These are phyloP conservation scores for Entoloma clypeatum DNA, from an alignment of 1,284 basidiomycete genomes.

Conservation along the genomic window DNA sequence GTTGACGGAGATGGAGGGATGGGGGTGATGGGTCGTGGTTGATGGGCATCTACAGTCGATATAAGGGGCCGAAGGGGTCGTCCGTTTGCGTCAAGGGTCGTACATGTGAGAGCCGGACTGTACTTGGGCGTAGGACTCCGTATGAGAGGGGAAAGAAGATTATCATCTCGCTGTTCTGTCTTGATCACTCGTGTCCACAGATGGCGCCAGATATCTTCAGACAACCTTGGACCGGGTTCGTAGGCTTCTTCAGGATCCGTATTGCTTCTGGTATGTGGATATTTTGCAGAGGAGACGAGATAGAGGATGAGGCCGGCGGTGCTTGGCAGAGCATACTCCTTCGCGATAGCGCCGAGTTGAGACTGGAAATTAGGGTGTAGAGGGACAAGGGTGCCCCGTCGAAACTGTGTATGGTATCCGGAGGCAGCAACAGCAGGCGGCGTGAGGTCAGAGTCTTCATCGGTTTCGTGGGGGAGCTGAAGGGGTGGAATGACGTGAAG, in stretches of 20 bases:
- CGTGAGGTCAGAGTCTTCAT: slow-evolving; percentile 43
- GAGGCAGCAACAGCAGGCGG: slow-evolving; percentile 54
- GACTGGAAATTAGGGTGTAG: slow-evolving; percentile 67
- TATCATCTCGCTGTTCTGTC: slow-evolving; percentile 58
- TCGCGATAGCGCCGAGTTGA: slow-evolving; percentile 77
- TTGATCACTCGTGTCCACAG: slow-evolving; percentile 72
- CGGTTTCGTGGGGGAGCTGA: slow-evolving; percentile 58
- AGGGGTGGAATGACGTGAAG: slow-evolving; percentile 74
- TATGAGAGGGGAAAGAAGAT: slow-evolving; percentile 32
- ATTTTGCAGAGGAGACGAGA: slow-evolving; percentile 45
- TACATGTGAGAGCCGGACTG: slow-evolving; percentile 45
- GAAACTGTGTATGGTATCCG: slow-evolving; percentile 74
- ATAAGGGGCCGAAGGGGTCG: slow-evolving; percentile 46
- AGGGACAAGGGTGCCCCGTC: slow-evolving; percentile 71
- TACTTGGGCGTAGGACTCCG: slow-evolving; percentile 36
- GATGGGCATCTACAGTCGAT: slow-evolving; percentile 30
- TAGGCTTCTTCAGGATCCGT: slow-evolving; percentile 31
- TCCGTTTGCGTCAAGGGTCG: slow-evolving; percentile 35
- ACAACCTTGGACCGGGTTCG: slow-evolving; percentile 71
- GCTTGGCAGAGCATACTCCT: slow-evolving; percentile 82
- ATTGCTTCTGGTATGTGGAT: slow-evolving; percentile 25
- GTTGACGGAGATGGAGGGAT: slow-evolving; percentile 54
- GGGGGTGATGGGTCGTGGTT: slow-evolving; percentile 33
- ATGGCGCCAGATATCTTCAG: slow-evolving; percentile 80
- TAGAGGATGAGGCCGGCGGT: slow-evolving; percentile 75